Percentiles rank a stretch among this genome's conserved stretches.
Conservation (phyloP, 169 alveolate genomes). For the Cryptosporidium tyzzeri region DNA sequence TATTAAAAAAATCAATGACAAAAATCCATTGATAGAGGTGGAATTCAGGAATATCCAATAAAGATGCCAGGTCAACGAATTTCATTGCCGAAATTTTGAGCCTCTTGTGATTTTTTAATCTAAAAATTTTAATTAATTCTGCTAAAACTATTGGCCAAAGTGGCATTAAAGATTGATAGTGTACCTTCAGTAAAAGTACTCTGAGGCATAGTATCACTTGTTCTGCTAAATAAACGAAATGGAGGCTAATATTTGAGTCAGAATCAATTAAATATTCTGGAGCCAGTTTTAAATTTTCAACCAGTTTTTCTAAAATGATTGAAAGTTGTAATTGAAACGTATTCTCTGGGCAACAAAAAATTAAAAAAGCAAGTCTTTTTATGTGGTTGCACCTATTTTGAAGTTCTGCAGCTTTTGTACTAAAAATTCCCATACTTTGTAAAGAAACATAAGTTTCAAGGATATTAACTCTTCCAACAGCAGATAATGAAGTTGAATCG, state of each 20-base stretch:
- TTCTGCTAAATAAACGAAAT: constrained; percentile 60
- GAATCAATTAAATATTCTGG: constrained; percentile 31
- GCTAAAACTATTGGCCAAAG: constrained; percentile 82
- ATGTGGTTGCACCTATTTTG: constrained; percentile 62
- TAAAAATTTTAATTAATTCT: constrained; percentile 78
- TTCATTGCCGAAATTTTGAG: constrained; percentile 77
- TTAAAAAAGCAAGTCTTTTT: constrained; percentile 81
- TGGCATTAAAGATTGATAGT: constrained; percentile 78
- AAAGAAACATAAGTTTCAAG: constrained; percentile 40
- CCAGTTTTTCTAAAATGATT: constrained; percentile 82
- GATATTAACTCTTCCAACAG: constrained; percentile 42
- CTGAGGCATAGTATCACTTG: constrained; percentile 80
- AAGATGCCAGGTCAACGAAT: constrained; percentile 80
- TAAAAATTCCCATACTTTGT: constrained; percentile 77
- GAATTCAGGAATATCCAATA: constrained; percentile 80
- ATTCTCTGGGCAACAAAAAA: constrained; percentile 83
- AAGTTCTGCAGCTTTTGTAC: constrained; percentile 77
- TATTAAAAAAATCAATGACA: constrained; percentile 59
- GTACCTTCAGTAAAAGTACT: constrained; percentile 77
- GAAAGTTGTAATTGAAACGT: constrained; percentile 79
- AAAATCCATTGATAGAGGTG: constrained; percentile 82
- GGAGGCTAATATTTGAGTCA: constrained; percentile 21
- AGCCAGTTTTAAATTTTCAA: constrained; percentile 78
- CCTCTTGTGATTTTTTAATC: constrained; percentile 45
- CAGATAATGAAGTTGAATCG: constrained; percentile 45